Evolutionary conservation across 2,329 filamentous ascomycete species (phyloP).

Genomic region (Ophioceras dolichostomum): DNA sequence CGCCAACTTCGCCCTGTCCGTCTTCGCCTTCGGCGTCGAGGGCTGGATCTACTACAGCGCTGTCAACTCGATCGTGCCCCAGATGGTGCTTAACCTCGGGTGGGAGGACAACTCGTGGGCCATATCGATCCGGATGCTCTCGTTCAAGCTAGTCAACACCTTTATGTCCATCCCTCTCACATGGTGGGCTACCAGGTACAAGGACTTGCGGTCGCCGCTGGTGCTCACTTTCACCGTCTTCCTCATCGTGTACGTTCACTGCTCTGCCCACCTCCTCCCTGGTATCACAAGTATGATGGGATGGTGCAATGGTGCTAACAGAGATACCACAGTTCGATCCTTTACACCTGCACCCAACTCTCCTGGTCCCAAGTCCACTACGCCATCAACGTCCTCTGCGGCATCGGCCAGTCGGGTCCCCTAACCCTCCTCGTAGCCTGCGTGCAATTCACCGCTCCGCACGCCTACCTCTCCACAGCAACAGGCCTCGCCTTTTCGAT

Average conservation of each 20-base stretch:
- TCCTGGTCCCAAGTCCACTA: slow-evolving; percentile 30
- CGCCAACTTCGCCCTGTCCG: slow-evolving; percentile 38
- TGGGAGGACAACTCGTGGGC: slow-evolving; percentile 31
- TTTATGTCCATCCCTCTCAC: slow-evolving; percentile 28
- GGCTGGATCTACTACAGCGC: slow-evolving; percentile 46
- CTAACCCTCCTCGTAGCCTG: slow-evolving; percentile 35
- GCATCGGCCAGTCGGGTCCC: slow-evolving; percentile 35
- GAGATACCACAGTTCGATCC: slow-evolving; percentile 23
- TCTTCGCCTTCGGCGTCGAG: slow-evolving; percentile 44
- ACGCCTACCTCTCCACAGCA: slow-evolving; percentile 37
- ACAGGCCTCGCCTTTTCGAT: slow-evolving; percentile 40
- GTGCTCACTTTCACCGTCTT: slow-evolving; percentile 33
- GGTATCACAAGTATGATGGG: too few relatives aligned
- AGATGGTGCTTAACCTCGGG: slow-evolving; percentile 34
- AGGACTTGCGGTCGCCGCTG: slow-evolving; percentile 33
- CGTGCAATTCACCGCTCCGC: slow-evolving; percentile 39
- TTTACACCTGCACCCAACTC: slow-evolving; percentile 30
- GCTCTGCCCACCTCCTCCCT: background rate
- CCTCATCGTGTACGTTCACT: slow-evolving; percentile 26
- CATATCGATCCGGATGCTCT: slow-evolving; percentile 35
- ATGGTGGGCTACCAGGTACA: slow-evolving; percentile 32
- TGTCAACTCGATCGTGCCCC: slow-evolving; percentile 36
- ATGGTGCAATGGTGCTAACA: slow-evolving; percentile 4
- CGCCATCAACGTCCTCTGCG: slow-evolving; percentile 32
- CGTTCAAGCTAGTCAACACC: slow-evolving; percentile 26